Conservation (phyloP, 371 early-diverging fungal genomes). For the Encephalitozoon romaleae region DNA sequence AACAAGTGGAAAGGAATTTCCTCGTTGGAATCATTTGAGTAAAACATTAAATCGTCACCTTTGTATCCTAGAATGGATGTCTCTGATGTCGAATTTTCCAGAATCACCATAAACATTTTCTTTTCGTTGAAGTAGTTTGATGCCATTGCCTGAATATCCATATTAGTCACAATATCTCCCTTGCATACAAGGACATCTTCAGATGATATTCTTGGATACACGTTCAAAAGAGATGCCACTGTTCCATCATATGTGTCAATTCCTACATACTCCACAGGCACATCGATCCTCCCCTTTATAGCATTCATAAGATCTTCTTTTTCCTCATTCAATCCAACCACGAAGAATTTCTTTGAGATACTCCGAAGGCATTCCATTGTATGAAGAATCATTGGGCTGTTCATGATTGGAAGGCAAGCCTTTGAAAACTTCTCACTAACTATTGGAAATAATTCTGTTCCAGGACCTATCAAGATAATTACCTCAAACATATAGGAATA, state of each 20-base stretch:
- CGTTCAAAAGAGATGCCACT: not conserved
- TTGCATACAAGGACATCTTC: conserved; percentile 35
- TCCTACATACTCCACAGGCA: conserved; percentile 9
- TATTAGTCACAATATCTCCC: conserved; percentile 38
- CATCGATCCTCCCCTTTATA: not conserved
- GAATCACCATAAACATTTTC: conserved; percentile 4
- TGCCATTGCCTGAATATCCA: conserved; percentile 4
- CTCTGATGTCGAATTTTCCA: not conserved
- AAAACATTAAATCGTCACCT: conserved; percentile 19
- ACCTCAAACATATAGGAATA: conserved; percentile 26
- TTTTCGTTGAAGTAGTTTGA: not conserved
- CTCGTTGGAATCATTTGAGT: not conserved
- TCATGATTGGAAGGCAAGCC: conserved; percentile 25
- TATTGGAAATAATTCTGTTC: conserved; percentile 36
- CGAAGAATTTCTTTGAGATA: not conserved
- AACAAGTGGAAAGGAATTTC: conserved; percentile 7
- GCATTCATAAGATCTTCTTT: not conserved
- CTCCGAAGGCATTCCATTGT: conserved; percentile 2
- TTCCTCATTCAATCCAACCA: conserved; percentile 21
- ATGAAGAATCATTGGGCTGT: conserved; percentile 19
- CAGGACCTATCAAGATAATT: conserved; percentile 40
- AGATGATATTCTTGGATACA: not conserved
- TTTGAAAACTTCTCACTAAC: not conserved
- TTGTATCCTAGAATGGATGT: conserved; percentile 1
- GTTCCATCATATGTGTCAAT: conserved; percentile 32